Conservation (phyloP, 768 basidiomycete genomes). For the Sistotremastrum niveocremeum region DNA sequence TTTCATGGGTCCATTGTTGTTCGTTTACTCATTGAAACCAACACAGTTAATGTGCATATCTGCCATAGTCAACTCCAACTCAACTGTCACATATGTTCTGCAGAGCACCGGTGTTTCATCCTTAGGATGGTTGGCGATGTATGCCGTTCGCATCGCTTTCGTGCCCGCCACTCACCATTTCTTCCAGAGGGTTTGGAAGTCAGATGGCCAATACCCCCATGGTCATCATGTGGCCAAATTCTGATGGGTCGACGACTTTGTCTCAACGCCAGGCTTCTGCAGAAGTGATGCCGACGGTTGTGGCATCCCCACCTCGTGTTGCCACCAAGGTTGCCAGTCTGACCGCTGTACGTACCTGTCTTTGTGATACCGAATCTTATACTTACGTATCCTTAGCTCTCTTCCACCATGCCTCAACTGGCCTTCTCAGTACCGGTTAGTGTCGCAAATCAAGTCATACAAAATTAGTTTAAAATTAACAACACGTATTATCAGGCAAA, state of each 20-base stretch:
- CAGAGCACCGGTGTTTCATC: slow-evolving; percentile 25
- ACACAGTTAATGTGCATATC: slow-evolving; percentile 33
- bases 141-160: neutral
- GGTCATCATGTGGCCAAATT: slow-evolving; percentile 64
- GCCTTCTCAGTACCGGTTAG: slow-evolving; percentile 39
- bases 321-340: slow-evolving; percentile 28
- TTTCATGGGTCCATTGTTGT: slow-evolving; percentile 6
- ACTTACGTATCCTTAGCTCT: slow-evolving; percentile 18
- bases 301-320: slow-evolving; percentile 33
- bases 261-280: slow-evolving; percentile 45
- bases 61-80: slow-evolving; percentile 28
- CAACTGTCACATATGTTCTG: slow-evolving; percentile 35
- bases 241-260: slow-evolving; percentile 45
- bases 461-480: neutral
- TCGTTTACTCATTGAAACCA: neutral
- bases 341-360: slow-evolving; percentile 23
- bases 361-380: neutral
- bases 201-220: slow-evolving; percentile 45
- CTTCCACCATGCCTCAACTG: slow-evolving; percentile 30
- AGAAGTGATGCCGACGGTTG: slow-evolving; percentile 45
- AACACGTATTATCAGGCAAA: slow-evolving; percentile 22
- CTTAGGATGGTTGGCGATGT: slow-evolving; percentile 43
- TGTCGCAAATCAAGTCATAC: slow-evolving; percentile 3
- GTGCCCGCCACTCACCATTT: neutral
- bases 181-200: slow-evolving; percentile 41